These are phyloP conservation scores for Steccherinum ochraceum DNA, from an alignment of 768 basidiomycete genomes.

Conservation along the genomic window DNA sequence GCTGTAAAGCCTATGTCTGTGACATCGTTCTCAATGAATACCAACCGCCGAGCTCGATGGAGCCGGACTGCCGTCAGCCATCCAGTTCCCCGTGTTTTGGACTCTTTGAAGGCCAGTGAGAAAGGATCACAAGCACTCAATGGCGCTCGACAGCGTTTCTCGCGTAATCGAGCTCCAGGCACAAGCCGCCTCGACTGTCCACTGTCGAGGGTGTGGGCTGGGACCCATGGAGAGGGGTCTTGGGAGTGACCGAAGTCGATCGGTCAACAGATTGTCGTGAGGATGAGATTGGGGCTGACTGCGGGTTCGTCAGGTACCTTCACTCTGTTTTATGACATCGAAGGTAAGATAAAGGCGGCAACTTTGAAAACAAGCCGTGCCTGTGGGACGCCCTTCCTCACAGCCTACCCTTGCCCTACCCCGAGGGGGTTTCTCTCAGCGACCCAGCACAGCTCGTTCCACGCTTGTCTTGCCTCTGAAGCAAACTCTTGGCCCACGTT, in stretches of 20 bases:
- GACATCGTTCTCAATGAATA: slow-evolving; percentile 14
- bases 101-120: not conserved
- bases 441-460: slow-evolving; percentile 3
- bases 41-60: slow-evolving; percentile 2
- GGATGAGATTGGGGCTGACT: not conserved
- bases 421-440: not conserved
- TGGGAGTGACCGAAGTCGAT: not conserved
- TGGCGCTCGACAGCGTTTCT: not conserved
- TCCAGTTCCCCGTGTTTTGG: not conserved
- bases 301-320: not conserved
- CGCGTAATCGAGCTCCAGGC: not conserved
- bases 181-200: not conserved
- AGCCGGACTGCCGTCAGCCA: not conserved
- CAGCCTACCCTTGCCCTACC: too few relatives aligned
- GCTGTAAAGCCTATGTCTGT: slow-evolving; percentile 13
- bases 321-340: not conserved
- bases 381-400: not conserved
- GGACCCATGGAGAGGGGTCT: not conserved
- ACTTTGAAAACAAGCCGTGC: not conserved
- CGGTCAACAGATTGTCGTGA: not conserved
- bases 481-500: not conserved
- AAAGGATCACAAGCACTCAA: not conserved
- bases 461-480: slow-evolving; percentile 6
- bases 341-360: not conserved
- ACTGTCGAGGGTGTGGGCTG: not conserved